A percentile compares a stretch with the other conserved stretches of the same genome.
Evolutionary conservation across 805 yeast species (phyloP).

Genomic region (Starmerella apis): DNA sequence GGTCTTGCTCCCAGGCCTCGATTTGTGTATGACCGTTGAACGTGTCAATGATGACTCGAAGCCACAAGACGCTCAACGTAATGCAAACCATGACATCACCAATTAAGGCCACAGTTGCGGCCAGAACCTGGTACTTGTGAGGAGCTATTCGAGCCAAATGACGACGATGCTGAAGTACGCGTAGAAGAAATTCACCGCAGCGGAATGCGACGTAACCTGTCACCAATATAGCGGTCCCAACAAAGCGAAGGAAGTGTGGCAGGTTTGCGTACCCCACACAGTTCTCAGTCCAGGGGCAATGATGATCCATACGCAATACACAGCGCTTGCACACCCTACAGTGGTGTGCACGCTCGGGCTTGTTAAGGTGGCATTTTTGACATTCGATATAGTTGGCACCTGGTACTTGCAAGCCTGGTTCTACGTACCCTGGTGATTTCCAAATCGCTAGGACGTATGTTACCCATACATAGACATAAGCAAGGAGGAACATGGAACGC

Average conservation of each 20-base stretch:
- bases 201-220: conserved; percentile 22
- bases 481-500: conserved; percentile 12
- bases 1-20: conserved; percentile 84
- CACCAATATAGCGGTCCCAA: conserved; percentile 40
- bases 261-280: conserved; percentile 80
- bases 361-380: conserved; percentile 24
- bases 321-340: conserved; percentile 34
- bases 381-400: conserved; percentile 21
- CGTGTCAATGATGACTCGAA: conserved; percentile 50
- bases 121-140: conserved; percentile 40
- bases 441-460: conserved; percentile 62
- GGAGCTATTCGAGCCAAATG: conserved; percentile 49
- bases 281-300: conserved; percentile 84
- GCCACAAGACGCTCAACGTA: conserved; percentile 47
- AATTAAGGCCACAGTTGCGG: conserved; percentile 47
- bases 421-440: conserved; percentile 48
- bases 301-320: conserved; percentile 48
- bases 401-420: conserved; percentile 4
- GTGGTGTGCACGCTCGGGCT: conserved; percentile 39
- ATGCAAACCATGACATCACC: conserved; percentile 49
- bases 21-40: conserved; percentile 73
- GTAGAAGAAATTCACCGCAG: conserved; percentile 27
- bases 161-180: conserved; percentile 32
- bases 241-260: conserved; percentile 65
- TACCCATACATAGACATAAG: conserved; percentile 50